These are phyloP conservation scores for Pythium monospermum DNA, from an alignment of 352 stramenopile species.

Conservation along the genomic window DNA sequence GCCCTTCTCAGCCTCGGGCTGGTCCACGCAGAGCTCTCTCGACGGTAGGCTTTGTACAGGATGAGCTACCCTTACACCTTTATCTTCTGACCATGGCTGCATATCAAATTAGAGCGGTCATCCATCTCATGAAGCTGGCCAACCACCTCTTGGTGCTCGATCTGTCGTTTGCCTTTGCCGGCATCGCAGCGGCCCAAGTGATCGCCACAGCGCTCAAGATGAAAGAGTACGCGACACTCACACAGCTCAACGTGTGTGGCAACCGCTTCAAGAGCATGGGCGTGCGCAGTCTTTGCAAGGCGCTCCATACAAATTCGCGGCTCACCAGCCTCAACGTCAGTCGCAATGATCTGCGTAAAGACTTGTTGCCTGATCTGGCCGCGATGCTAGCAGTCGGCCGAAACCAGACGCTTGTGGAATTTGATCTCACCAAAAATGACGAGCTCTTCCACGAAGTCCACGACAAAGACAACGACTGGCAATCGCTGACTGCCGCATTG, in stretches of 20 bases:
- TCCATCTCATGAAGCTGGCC: conserved; percentile 28
- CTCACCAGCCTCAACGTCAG: conserved; percentile 29
- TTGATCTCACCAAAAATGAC: conserved; percentile 14
- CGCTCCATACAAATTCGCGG: conserved; percentile 21
- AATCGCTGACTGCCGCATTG: neutral
- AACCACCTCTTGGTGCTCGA: conserved; percentile 25
- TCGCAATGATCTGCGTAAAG: conserved; percentile 32
- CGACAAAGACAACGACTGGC: neutral
- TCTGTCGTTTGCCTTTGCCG: conserved; percentile 38
- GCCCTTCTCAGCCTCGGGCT: conserved; percentile 11
- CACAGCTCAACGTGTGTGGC: conserved; percentile 25
- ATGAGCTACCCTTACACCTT: neutral
- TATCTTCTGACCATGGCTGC: neutral
- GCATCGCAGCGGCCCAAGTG: conserved; percentile 27
- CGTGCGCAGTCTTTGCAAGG: conserved; percentile 15
- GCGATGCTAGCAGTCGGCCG: conserved; percentile 7
- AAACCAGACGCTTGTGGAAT: conserved; percentile 8
- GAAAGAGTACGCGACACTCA: conserved; percentile 26
- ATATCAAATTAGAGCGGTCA: conserved; percentile 18
- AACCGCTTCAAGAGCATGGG: conserved; percentile 34
- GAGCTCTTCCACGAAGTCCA: neutral
- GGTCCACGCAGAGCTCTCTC: conserved; percentile 21
- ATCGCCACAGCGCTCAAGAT: conserved; percentile 32
- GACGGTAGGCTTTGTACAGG: conserved; percentile 8
- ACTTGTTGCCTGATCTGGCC: conserved; percentile 13